These are phyloP conservation scores for Setaria viridis DNA, from an alignment of 202 grass and related monocot species.

Conservation along the genomic window DNA sequence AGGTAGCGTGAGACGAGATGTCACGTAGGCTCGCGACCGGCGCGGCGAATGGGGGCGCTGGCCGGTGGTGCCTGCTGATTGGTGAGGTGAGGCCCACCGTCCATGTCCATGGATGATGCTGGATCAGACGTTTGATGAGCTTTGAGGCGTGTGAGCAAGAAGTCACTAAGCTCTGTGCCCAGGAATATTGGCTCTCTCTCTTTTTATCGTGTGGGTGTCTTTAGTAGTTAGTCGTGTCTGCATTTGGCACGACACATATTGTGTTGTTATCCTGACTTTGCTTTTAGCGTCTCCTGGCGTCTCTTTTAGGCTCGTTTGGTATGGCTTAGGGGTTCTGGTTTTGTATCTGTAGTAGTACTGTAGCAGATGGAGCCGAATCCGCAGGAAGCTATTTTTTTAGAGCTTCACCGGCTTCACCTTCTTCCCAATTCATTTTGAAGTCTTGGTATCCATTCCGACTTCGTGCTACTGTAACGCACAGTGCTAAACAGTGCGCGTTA, in stretches of 20 bases:
- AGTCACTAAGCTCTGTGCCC: slow-evolving; percentile 15
- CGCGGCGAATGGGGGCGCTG: slow-evolving; percentile 3
- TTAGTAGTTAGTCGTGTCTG: slow-evolving; percentile 33
- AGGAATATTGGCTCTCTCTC: neutral
- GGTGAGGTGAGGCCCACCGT: slow-evolving; percentile 5
- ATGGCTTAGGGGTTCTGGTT: too few species aligned
- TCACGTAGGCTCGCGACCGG: slow-evolving; percentile 22
- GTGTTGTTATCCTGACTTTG: slow-evolving; percentile 1
- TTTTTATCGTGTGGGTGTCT: neutral
- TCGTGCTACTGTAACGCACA: too few species aligned
- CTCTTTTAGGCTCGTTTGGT: too few species aligned
- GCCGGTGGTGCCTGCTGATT: neutral
- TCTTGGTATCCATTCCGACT: too few species aligned
- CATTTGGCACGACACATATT: slow-evolving; percentile 10
- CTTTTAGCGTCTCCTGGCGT: neutral
- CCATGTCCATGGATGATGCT: neutral
- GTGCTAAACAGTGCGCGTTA: too few species aligned
- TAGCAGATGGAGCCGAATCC: too few species aligned
- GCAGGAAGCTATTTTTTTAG: too few species aligned
- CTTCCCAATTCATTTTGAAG: too few species aligned
- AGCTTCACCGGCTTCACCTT: too few species aligned
- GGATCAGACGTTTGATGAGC: too few species aligned
- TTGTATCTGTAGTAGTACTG: too few species aligned
- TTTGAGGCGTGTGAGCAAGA: slow-evolving; percentile 11
- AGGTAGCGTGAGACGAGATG: slow-evolving; percentile 3